Conservation (phyloP, 2,329 filamentous ascomycete genomes). For the Metarhizium guizhouense region DNA sequence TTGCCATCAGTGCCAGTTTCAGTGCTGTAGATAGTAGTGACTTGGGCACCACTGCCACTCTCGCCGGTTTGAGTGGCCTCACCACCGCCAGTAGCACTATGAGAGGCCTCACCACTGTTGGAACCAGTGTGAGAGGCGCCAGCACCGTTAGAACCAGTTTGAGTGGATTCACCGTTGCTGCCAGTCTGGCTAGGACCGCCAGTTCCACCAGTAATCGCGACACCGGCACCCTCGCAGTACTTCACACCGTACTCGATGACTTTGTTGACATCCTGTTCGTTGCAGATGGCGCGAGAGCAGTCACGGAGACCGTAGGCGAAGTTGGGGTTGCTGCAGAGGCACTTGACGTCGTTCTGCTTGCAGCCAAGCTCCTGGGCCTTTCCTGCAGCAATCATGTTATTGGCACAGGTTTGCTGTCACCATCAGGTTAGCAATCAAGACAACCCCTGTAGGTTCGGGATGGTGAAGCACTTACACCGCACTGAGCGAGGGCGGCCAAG, state of each 20-base stretch:
- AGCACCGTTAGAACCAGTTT: slow-evolving; percentile 10
- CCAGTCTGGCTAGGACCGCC: slow-evolving; percentile 1
- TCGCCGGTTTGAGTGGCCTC: background rate
- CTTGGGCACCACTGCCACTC: slow-evolving; percentile 1
- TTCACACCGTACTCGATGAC: slow-evolving; percentile 30
- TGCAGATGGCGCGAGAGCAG: slow-evolving; percentile 38
- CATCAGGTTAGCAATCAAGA: background rate
- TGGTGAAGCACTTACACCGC: slow-evolving; percentile 40
- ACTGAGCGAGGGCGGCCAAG: slow-evolving; percentile 33
- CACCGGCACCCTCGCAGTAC: slow-evolving; percentile 29
- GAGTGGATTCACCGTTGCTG: background rate
- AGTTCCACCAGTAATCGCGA: slow-evolving; percentile 18
- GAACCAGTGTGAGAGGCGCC: background rate
- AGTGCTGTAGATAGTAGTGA: slow-evolving; percentile 29
- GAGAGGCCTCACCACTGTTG: background rate
- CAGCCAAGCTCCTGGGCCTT: slow-evolving; percentile 39
- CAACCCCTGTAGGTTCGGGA: background rate
- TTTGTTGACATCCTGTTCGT: slow-evolving; percentile 22
- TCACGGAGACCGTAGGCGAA: slow-evolving; percentile 43
- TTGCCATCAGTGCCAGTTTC: slow-evolving; percentile 22
- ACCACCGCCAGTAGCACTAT: slow-evolving; percentile 12
- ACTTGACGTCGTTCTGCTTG: slow-evolving; percentile 27
- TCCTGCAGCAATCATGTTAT: slow-evolving; percentile 37
- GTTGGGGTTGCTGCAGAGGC: slow-evolving; percentile 37
- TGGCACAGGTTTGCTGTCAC: slow-evolving; percentile 38